Evolutionary conservation across 106 monocot species (phyloP), one percentile per base, ranked within the genome.

Genomic region (Hemerocallis citrina): DNA sequence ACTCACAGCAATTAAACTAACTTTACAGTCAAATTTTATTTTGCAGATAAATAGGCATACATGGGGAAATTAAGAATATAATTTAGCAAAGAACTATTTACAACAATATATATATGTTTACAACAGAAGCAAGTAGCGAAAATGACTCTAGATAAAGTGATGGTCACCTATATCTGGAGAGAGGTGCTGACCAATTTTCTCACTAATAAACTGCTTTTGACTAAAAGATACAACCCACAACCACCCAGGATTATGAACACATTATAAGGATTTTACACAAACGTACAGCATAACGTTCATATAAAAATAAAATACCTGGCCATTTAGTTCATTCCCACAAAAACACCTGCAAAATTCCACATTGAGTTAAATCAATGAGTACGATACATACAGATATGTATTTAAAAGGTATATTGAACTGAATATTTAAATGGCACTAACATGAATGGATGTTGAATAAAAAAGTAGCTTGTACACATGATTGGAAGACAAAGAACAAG

Each of bases 301-400:
- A 52, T 25, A 25, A 44, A 23, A n/a, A 23, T 12, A 3, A 34
- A 25, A 23, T 74, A 79, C 79, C 79, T 79, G 79, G 11, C 79
- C 79, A 44, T 66, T 66, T 23, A 74, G 0, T 16, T 79, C 79
- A 36, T 68, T 64, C 34, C 74, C 71, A 72, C 59, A 71, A 75
- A 78, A 83, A 57, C 38, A 75, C 83, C 83, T 82, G 72, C 41
- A 76, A 25, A 19, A 19, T 9, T 28, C 5, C 37, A 42, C 61
- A 7, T 61, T 60, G 14, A 43, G 25, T 52, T 22, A 42, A 30
- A 62, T 11, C 34, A 33, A 34, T 8, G 35, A 23, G 8, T 25
- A 51, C 33, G 17, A 55, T 51, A 52, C 3, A 24, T 25, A 51
- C 33, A 33, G 11, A 55, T 51, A 52, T n/a, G n/a, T n/a, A n/a